A percentile compares a stretch with the other conserved stretches of the same genome.
Evolutionary conservation across 78 protist species (phyloP).

Genomic region (Carpediemonas membranifera): DNA sequence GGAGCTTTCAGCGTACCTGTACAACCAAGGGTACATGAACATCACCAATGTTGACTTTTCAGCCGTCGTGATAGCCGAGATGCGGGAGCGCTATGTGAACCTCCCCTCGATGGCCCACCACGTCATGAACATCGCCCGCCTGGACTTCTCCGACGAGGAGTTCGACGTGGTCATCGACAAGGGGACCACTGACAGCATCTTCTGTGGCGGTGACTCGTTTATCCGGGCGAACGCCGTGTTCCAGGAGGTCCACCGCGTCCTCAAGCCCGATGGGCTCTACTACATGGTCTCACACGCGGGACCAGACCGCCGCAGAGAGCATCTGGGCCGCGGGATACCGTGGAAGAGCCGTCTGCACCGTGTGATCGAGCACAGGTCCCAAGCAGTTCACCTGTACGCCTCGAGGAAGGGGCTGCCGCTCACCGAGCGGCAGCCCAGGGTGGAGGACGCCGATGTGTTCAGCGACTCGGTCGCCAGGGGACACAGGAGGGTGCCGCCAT

Average conservation of each 20-base stretch:
- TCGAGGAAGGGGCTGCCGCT: too few species aligned
- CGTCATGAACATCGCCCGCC: conserved; percentile 3
- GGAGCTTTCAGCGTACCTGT: neutral
- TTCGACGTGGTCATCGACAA: conserved; percentile 32
- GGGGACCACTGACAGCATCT: conserved; percentile 15
- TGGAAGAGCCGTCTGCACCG: too few species aligned
- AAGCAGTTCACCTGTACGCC: too few species aligned
- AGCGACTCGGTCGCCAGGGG: too few species aligned
- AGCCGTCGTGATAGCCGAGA: neutral
- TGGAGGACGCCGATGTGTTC: too few species aligned
- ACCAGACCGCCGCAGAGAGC: neutral
- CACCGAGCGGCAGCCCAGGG: too few species aligned
- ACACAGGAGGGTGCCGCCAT: too few species aligned
- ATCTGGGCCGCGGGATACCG: too few species aligned
- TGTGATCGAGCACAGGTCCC: too few species aligned
- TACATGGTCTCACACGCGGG: neutral
- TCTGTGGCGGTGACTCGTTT: conserved; percentile 28
- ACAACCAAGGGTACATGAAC: conserved; percentile 11
- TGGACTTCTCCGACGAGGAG: neutral
- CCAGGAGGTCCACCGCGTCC: neutral
- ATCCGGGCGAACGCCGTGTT: neutral
- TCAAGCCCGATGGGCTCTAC: neutral
- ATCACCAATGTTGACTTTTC: conserved; percentile 18
- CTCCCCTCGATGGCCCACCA: neutral
- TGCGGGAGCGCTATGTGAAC: conserved; percentile 11